A percentile compares a stretch with the other conserved stretches of the same genome.
These are phyloP conservation scores for Xylaria intraflava DNA, from an alignment of 495 filamentous ascomycete species.

Conservation along the genomic window DNA sequence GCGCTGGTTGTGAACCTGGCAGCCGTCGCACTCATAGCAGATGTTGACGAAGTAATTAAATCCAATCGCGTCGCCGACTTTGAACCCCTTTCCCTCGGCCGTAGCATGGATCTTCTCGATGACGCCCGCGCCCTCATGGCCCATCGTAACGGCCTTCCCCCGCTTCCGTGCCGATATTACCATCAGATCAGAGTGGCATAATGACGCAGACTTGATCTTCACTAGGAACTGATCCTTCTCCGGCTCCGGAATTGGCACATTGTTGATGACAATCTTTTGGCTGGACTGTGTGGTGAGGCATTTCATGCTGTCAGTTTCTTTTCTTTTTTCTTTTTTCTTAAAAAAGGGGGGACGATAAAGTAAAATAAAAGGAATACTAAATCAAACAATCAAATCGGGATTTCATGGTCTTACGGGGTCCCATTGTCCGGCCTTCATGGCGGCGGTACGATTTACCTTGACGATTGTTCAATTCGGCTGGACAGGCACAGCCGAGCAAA, in stretches of 20 bases:
- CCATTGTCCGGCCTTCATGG: constrained; percentile 15
- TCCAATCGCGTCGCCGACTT: constrained; percentile 30
- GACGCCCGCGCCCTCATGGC: constrained; percentile 35
- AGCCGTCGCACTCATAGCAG: constrained; percentile 36
- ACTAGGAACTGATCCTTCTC: constrained; percentile 29
- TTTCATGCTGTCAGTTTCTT: neutral
- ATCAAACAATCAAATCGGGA: no score
- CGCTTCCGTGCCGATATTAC: neutral
- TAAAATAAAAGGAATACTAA: no score
- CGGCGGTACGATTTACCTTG: no score
- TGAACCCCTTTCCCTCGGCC: constrained; percentile 33
- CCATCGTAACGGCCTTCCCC: constrained; percentile 23
- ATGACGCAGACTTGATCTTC: constrained; percentile 31
- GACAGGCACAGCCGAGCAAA: no score
- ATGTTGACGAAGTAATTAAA: constrained; percentile 32
- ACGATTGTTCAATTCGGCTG: no score
- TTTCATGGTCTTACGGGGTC: constrained; percentile 4
- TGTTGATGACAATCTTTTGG: constrained; percentile 18
- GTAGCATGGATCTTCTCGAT: constrained; percentile 28
- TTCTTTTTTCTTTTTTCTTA: neutral
- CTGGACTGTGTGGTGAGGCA: neutral
- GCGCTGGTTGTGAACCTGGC: constrained; percentile 31
- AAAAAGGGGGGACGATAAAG: no score
- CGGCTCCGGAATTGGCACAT: constrained; percentile 31
- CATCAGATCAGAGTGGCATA: constrained; percentile 34